Percentiles rank a stretch among this genome's conserved stretches.
Evolutionary conservation across 768 basidiomycete species (phyloP).

Genomic region (Xerocomellus intermedius): DNA sequence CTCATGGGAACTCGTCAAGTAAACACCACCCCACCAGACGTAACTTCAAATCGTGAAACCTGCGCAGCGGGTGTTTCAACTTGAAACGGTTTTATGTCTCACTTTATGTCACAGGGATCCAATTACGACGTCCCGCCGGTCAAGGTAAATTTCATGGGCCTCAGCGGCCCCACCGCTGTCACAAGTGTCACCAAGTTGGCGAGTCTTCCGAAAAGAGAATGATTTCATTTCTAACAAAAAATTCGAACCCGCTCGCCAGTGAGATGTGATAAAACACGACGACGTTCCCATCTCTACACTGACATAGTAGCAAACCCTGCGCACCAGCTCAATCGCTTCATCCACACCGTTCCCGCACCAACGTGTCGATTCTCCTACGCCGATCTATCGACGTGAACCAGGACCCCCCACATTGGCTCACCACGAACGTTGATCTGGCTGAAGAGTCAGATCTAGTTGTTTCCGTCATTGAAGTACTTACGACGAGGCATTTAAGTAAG

Average conservation of each 20-base stretch:
- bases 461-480: constrained; percentile 8
- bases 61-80: neutral
- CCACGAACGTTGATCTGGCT: neutral
- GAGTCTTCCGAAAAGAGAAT: neutral
- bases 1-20: no score
- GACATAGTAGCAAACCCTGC: neutral
- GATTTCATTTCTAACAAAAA: neutral
- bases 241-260: neutral
- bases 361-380: neutral
- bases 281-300: neutral
- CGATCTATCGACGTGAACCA: neutral
- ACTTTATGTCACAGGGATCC: neutral
- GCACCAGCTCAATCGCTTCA: neutral
- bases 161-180: no score
- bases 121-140: neutral
- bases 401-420: neutral
- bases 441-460: neutral
- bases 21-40: neutral
- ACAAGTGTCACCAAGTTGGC: neutral
- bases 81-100: constrained; percentile 1
- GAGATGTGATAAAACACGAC: neutral
- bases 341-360: neutral
- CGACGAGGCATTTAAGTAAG: neutral
- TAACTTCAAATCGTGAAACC: neutral
- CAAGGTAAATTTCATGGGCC: neutral